Base-by-base conservation (phyloP, 1,284 basidiomycete species). In the Taiwanofungus camphoratus region DNA sequence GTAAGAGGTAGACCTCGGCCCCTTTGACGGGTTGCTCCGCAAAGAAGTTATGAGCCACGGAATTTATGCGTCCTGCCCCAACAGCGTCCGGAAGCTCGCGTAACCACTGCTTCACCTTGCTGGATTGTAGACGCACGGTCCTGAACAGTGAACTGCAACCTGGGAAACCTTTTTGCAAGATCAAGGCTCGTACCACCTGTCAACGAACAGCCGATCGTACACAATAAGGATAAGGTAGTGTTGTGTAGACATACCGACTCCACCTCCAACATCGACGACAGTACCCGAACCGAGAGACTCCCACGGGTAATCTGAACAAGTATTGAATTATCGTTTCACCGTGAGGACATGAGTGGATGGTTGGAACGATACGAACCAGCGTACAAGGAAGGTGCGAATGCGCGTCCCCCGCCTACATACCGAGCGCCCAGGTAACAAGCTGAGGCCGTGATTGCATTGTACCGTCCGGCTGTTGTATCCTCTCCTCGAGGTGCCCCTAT, bases 31-130 rank as follows among this genome's bases (percentile, higher is more conserved):
- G 60, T 40, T 64, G 61, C 7, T 57, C 52, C 3, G 30, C 23
- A 47, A 65, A 64, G 46, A 64, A 65, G 39, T 66, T 57, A 41
- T 64, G 58, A 7, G 32, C 50, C 48, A 45, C 19, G 18, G 51
- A 36, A 5, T 16, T 26, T 5, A 47, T 41, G 9, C 51, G 45
- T 16, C 41, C 38, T 4, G 12, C 13, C 16, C 34, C 20, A 5
- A 52, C 5, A n/a, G 48, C 45, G 1, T 44, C 30, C 0, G 48
- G 46, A 35, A 41, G 27, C 19, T 45, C 36, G n/a, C 27, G 31
- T 42, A 24, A 3, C 51, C 50, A 52, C 16, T 1, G 15, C 24
- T 20, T 36, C 21, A 2, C 44, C 53, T 16, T 52, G 44, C 35
- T 46, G 24, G 30, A 51, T 44, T 12, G 46, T 44, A 3, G 45